Conservation (phyloP, 176 grass and related monocot genomes). For the Paspalum notatum region DNA sequence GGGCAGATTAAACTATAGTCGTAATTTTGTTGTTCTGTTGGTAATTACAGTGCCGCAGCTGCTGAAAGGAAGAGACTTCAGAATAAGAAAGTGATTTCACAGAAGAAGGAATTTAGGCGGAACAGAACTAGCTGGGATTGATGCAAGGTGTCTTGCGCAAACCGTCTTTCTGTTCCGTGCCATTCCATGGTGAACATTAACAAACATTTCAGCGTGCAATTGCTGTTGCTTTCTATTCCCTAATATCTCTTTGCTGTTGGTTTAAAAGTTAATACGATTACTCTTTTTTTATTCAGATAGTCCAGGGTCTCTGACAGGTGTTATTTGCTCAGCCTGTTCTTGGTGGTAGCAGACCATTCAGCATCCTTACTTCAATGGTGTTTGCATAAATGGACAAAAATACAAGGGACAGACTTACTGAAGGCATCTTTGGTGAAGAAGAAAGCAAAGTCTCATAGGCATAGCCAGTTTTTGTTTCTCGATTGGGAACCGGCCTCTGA, state of each 20-base stretch:
- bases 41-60: constrained; percentile 63
- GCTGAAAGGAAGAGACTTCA: constrained; percentile 90
- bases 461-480: constrained; percentile 26
- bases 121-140: constrained; percentile 76
- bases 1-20: neutral
- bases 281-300: neutral
- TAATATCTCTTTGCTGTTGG: constrained; percentile 5
- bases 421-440: constrained; percentile 26
- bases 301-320: neutral
- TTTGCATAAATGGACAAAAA: constrained; percentile 6
- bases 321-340: constrained; percentile 32
- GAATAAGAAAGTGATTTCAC: constrained; percentile 79
- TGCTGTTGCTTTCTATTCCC: neutral
- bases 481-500: constrained; percentile 22
- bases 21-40: neutral
- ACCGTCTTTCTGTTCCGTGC: neutral
- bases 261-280: neutral
- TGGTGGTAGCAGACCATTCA: constrained; percentile 13
- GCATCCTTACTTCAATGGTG: constrained; percentile 17
- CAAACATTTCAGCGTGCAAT: constrained; percentile 3
- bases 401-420: constrained; percentile 6
- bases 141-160: constrained; percentile 28
- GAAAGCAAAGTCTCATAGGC: neutral
- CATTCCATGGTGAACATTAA: neutral
- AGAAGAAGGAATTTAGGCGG: constrained; percentile 86